phyloP scores from a whole-genome alignment of 2,329 filamentous ascomycete species.

The Aspergillus sp. region DNA sequence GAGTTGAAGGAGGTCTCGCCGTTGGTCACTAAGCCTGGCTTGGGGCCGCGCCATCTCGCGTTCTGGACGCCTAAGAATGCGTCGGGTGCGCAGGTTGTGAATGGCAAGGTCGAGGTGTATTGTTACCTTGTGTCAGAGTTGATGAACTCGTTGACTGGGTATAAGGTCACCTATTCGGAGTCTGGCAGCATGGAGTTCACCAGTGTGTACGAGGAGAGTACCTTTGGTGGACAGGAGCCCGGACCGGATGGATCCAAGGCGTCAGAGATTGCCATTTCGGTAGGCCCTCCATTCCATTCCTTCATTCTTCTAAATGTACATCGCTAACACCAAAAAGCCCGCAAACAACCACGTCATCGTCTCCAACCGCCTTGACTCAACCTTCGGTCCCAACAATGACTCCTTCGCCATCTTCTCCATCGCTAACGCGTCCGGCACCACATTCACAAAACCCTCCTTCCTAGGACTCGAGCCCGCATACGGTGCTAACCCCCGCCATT shows the following conservation, averaged over 20 bases:
- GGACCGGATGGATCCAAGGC: conserved; percentile 9
- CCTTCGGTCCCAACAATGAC: conserved; percentile 9
- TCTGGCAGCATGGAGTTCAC: conserved; percentile 7
- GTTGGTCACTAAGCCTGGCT: conserved; percentile 39
- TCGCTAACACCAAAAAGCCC: conserved; percentile 3
- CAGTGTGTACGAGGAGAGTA: conserved; percentile 7
- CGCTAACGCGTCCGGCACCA: conserved; percentile 2
- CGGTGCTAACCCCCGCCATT: conserved; percentile 57
- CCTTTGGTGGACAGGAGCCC: conserved; percentile 4
- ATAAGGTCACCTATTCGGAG: conserved; percentile 8
- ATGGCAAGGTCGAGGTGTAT: conserved; percentile 4
- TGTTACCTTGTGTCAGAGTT: conserved; percentile 16
- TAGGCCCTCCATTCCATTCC: conserved; percentile 1
- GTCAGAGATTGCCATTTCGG: conserved; percentile 10
- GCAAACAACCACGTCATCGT: conserved; percentile 10
- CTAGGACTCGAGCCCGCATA: conserved; percentile 55
- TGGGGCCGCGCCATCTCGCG: conserved; percentile 48
- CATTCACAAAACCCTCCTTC: conserved; percentile 22
- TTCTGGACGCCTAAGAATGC: conserved; percentile 40
- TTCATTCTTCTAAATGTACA: background rate
- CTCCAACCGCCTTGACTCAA: conserved; percentile 10
- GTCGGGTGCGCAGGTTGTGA: background rate
- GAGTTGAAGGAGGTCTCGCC: conserved; percentile 41
- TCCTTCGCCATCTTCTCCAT: conserved; percentile 10
- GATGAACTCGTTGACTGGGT: conserved; percentile 12